Conservation (phyloP, 331 rosid species). For the Malus hybrid region DNA sequence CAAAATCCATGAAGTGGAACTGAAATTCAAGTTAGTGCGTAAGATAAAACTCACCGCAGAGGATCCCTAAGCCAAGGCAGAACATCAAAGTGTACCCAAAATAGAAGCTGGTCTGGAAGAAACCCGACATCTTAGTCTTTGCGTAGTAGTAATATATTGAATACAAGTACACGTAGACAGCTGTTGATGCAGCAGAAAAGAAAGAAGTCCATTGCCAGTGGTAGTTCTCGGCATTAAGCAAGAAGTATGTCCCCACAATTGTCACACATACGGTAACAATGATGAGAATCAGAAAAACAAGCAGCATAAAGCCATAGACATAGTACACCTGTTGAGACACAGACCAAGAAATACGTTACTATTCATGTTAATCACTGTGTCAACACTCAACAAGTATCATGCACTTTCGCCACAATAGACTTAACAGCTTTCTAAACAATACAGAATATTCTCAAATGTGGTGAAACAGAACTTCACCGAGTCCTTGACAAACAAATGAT, state of each 20-base stretch:
- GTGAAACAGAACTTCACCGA: neutral
- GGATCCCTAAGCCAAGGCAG: constrained; percentile 94
- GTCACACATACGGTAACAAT: constrained; percentile 96
- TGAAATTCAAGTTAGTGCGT: neutral
- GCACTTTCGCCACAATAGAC: neutral
- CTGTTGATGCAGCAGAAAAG: constrained; percentile 98
- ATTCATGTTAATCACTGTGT: constrained; percentile 6
- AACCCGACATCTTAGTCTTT: constrained; percentile 99
- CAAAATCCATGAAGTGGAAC: neutral
- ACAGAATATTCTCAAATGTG: neutral
- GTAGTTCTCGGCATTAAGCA: constrained; percentile 98
- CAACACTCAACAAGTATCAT: neutral
- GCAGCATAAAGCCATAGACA: constrained; percentile 96
- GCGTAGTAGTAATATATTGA: constrained; percentile 87
- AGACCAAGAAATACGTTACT: constrained; percentile 12
- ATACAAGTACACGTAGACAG: constrained; percentile 87
- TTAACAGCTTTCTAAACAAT: neutral
- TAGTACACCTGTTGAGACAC: constrained; percentile 80
- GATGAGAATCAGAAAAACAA: constrained; percentile 87
- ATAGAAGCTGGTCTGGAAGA: constrained; percentile 98
- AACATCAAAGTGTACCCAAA: constrained; percentile 99
- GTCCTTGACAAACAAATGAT: neutral
- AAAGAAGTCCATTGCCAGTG: constrained; percentile 99
- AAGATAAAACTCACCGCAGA: constrained; percentile 67
- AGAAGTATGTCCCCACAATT: constrained; percentile 93